Base-by-base conservation (phyloP, 23 red algal genomes). In the Gracilariopsis chorda region DNA sequence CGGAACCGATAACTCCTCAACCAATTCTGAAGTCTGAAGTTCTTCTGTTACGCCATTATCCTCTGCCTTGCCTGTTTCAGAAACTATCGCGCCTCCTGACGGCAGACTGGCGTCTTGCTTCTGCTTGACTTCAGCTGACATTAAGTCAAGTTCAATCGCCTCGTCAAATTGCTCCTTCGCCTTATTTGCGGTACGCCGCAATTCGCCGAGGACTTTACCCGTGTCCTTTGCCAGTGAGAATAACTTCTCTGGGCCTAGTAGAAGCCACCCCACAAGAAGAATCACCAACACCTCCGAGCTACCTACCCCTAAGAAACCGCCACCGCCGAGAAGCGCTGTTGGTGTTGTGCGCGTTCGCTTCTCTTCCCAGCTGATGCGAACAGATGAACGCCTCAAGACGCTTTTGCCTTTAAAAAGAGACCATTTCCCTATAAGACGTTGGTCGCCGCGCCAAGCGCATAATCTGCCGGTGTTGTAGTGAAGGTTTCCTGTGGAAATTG, bases 291-390 rank as follows among this genome's bases (percentile, higher is more conserved):
- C 48, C 74, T 97, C 95, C 1, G 95, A 73, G 17, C 90, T 56
- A 1, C 95, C 95, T 25, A 97, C 95, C 52, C 95, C 95, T 13
- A 97, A 74, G 49, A 97, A 81, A 23, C 95, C 95, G 21, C 95
- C 90, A 13, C 95, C 90, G 29, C 76, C 48, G 24, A 80, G 76
- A 20, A 80, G 4, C 37, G 76, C 76, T 23, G 28, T 73, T 12
- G 67, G 67, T 45, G 28, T 12, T 24, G 32, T 23, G n/a, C 67
- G 39, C n/a, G n/a, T n/a, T n/a, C n/a, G n/a, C n/a, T n/a, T n/a
- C n/a, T n/a, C n/a, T n/a, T n/a, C n/a, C n/a, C n/a, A n/a, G n/a
- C n/a, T n/a, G n/a, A n/a, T n/a, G n/a, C n/a, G n/a, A n/a, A n/a
- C n/a, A n/a, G n/a, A n/a, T n/a, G n/a, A n/a, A n/a, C n/a, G n/a